Evolutionary conservation across 139 green algal genomes (phyloP).

Genomic region (Chlamydomonas sp.): DNA sequence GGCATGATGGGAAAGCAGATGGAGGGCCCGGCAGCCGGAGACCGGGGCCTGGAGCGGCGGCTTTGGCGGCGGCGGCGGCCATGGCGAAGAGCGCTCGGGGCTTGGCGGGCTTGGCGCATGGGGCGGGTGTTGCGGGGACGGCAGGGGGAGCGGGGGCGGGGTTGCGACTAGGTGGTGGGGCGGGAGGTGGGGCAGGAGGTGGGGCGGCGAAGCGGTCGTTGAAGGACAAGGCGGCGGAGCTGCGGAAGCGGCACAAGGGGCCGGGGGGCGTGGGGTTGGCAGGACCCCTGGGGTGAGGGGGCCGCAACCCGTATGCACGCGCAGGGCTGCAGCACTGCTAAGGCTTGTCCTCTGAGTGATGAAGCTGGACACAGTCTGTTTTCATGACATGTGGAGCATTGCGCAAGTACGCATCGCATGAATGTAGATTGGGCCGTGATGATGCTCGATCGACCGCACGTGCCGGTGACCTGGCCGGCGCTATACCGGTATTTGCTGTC

Average conservation of each 20-base stretch:
- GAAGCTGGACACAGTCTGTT: too few relatives aligned
- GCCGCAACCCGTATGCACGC: too few relatives aligned
- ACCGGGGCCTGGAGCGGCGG: not conserved
- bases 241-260: conserved; percentile 2
- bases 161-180: not conserved
- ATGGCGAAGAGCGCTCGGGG: not conserved
- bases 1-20: too few relatives aligned
- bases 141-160: not conserved
- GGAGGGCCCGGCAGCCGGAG: not conserved
- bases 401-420: too few relatives aligned
- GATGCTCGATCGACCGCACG: too few relatives aligned
- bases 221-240: conserved; percentile 13
- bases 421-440: too few relatives aligned
- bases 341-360: too few relatives aligned
- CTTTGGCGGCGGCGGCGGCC: not conserved
- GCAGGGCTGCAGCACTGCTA: too few relatives aligned
- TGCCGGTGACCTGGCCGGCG: too few relatives aligned
- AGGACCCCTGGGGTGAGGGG: too few relatives aligned
- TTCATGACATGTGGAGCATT: too few relatives aligned
- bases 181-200: not conserved
- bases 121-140: not conserved
- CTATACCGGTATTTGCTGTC: too few relatives aligned
- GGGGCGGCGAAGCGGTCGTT: conserved; percentile 7
- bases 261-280: not conserved
- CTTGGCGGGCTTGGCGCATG: not conserved